phyloP scores from a whole-genome alignment of 2,329 filamentous ascomycete genomes.

The Pseudogymnoascus sp. region DNA sequence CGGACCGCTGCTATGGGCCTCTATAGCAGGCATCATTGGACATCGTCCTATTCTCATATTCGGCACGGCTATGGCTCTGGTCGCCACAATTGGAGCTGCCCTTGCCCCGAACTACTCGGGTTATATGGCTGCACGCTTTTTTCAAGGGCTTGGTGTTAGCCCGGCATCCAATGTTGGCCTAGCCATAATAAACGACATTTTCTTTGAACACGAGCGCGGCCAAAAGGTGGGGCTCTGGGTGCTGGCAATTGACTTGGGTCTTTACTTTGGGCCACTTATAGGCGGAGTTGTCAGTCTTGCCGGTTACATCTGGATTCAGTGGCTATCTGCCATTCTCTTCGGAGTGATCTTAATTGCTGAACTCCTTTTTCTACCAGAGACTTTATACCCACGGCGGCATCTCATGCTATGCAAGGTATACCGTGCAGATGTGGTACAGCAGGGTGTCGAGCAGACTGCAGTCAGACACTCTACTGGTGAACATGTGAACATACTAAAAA shows the following conservation, averaged over 20 bases:
- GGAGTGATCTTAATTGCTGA: constrained; percentile 39
- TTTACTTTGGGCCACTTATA: constrained; percentile 41
- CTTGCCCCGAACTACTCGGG: constrained; percentile 30
- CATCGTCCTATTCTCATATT: constrained; percentile 41
- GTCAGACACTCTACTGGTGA: background rate
- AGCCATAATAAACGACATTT: constrained; percentile 46
- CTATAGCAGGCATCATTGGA: constrained; percentile 43
- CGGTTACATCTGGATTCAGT: constrained; percentile 44
- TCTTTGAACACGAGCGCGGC: constrained; percentile 48
- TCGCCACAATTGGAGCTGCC: constrained; percentile 22
- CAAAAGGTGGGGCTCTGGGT: constrained; percentile 49
- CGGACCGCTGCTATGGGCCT: constrained; percentile 43
- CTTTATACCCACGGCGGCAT: constrained; percentile 41
- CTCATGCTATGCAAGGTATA: background rate
- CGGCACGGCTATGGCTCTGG: constrained; percentile 29
- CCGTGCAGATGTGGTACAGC: background rate
- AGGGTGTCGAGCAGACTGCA: background rate
- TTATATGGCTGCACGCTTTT: constrained; percentile 51
- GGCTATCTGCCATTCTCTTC: constrained; percentile 46
- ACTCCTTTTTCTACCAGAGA: constrained; percentile 44
- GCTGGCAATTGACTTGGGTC: constrained; percentile 43
- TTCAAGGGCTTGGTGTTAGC: constrained; percentile 47
- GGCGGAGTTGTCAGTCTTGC: constrained; percentile 44
- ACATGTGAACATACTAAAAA: background rate
- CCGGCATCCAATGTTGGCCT: constrained; percentile 47